These are phyloP conservation scores for Melaleuca alternifolia DNA, from an alignment of 345 rosid species.

Conservation along the genomic window DNA sequence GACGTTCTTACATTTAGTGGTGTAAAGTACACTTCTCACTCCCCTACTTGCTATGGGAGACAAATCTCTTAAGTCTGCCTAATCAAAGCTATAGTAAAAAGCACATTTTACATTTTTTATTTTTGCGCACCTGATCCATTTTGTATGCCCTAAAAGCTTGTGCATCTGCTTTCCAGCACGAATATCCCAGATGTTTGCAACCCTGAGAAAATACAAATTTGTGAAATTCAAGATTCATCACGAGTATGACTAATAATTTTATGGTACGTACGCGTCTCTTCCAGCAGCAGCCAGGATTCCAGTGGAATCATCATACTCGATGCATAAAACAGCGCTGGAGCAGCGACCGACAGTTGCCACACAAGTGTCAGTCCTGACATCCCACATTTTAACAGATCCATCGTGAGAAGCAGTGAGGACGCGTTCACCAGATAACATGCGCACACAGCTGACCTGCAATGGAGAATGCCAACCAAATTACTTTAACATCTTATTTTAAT, in stretches of 20 bases:
- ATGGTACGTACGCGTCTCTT: conserved; percentile 79
- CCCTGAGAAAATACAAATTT: conserved; percentile 27
- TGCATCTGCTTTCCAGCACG: conserved; percentile 99
- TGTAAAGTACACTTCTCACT: not conserved
- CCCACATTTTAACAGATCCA: conserved; percentile 99
- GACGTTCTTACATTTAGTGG: not conserved
- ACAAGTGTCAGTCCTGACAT: conserved; percentile 93
- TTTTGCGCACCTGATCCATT: conserved; percentile 86
- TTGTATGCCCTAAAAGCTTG: conserved; percentile 86
- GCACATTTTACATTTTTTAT: not conserved
- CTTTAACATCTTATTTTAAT: not conserved
- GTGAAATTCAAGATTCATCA: not conserved
- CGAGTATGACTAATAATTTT: not conserved
- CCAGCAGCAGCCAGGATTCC: conserved; percentile 97
- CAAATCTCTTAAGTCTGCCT: not conserved
- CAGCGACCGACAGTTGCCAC: conserved; percentile 99
- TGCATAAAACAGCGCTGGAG: conserved; percentile 79
- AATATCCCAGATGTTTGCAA: conserved; percentile 94
- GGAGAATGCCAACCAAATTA: not conserved
- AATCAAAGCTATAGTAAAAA: not conserved
- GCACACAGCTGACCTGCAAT: conserved; percentile 75
- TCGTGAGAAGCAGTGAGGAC: conserved; percentile 89
- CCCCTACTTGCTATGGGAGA: not conserved
- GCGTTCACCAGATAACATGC: conserved; percentile 94
- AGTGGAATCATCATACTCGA: conserved; percentile 95